phyloP scores from a whole-genome alignment of 2,329 filamentous ascomycete species.

The Incumbomyces lentus region DNA sequence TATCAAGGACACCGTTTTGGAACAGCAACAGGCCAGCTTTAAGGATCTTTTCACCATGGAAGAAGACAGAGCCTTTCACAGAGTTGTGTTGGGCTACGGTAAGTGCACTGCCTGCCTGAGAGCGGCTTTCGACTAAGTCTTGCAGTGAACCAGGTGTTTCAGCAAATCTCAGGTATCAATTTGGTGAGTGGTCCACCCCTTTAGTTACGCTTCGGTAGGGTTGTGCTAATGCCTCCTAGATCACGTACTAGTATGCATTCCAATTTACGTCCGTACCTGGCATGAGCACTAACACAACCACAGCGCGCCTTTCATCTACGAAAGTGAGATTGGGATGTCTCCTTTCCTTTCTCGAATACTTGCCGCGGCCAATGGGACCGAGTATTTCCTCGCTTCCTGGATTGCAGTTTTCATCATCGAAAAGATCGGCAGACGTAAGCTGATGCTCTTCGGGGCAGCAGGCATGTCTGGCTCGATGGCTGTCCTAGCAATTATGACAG shows the following conservation, averaged over 20 bases:
- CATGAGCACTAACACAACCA: too few species aligned
- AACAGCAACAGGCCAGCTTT: conserved; percentile 43
- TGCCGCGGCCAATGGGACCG: conserved; percentile 43
- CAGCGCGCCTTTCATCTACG: conserved; percentile 31
- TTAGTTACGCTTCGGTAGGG: conserved; percentile 46
- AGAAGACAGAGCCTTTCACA: conserved; percentile 44
- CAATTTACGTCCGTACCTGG: too few species aligned
- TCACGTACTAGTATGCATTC: too few species aligned
- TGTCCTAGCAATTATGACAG: conserved; percentile 37
- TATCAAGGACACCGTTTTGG: conserved; percentile 44
- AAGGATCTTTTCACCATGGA: conserved; percentile 40
- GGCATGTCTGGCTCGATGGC: conserved; percentile 59
- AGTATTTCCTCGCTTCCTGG: conserved; percentile 44
- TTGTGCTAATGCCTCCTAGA: too few species aligned
- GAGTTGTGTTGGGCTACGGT: conserved; percentile 16
- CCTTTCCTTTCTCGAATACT: conserved; percentile 36
- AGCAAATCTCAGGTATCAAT: conserved; percentile 36
- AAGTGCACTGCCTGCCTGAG: too few species aligned
- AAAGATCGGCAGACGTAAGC: conserved; percentile 46
- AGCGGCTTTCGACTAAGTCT: conserved; percentile 34
- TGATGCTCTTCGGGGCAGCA: conserved; percentile 62
- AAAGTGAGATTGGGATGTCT: conserved; percentile 33
- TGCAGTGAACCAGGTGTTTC: conserved; percentile 44
- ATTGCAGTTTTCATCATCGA: conserved; percentile 43
- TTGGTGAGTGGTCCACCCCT: conserved; percentile 41